Evolutionary conservation across 345 rosid genomes (phyloP), one percentile per base, ranked within the genome.

Genomic region (Salix arbutifolia): DNA sequence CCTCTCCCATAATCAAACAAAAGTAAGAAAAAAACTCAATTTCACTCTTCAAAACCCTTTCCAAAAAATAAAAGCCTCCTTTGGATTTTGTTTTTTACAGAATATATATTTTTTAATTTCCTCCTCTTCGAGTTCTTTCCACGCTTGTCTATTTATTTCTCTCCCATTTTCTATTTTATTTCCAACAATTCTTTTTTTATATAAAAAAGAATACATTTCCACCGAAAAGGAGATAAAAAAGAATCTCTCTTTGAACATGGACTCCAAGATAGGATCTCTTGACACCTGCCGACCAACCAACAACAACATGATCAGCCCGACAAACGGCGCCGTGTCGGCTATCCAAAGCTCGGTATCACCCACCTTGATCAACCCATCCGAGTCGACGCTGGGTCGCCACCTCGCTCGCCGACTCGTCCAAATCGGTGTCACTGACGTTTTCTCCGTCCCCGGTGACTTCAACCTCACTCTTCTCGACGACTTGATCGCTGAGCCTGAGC

Each of bases 401-500:
- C 40, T 88, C 67, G 89, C 96, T 50, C 85, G 89, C 64, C 90
- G 90, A 13, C 93, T 91, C 42, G 96, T 91, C 61, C 87, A 84
- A 62, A 53, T 88, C 33, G 88, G 90, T 31, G 80, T 83, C 67
- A 80, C 73, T 42, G 92, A 91, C 65, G 84, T 90, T 44, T 91
- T 87, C 90, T 52, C 91, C 18, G 97, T 92, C 44, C 94, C 94
- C 12, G 94, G 97, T 1, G 97, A 92, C 76, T 92, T 92, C 74
- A 92, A 92, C 81, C 87, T 92, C 80, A 87, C 94, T 4, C 89
- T 92, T 25, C 97, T 92, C 60, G 97, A 92, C 70, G 90, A 89
- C 77, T 77, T 92, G 77, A 84, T 90, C 33, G 93, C 94, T 16
- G 94, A 90, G 87, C 94, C 97, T 0, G 91, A 76, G 58, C 91